Evolutionary conservation across 352 stramenopile species (phyloP), one percentile per base, ranked within the genome.

Genomic region (Phytophthora brassicae): DNA sequence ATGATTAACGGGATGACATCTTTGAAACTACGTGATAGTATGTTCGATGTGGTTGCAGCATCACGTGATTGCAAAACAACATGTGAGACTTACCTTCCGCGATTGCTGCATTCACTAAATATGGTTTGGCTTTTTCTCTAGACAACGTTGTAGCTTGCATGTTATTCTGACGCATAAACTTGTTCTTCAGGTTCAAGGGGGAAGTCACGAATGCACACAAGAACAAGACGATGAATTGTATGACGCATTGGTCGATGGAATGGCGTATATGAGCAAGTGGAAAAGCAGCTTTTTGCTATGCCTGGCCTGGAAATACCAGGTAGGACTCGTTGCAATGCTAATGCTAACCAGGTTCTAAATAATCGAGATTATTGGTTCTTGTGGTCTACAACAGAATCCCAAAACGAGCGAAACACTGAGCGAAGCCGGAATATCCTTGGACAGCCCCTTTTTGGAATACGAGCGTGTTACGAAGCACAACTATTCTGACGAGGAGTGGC

Each of bases 391-490:
- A 50, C 56, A 81, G 79, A 72, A 52, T 20, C 75, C 77, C 31
- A 77, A 64, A 51, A 63, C 55, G 12, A 74, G 69, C 23, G 64
- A 74, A 14, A 49, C 47, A 17, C 45, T 77, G 22, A 70, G 57
- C 12, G 56, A 74, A 28, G 54, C 66, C 23, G 66, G 64, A 14
- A 52, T 57, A 14, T 42, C 31, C 6, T 56, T 75, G 46, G 61
- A 75, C 22, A 81, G 61, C 17, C 67, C 75, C 1, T 78, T 68
- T 36, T 46, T 81, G 17, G 74, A 86, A 43, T 96, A 96, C 24
- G 85, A 90, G 64, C 77, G 73, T 2, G 76, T 87, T 14, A 79
- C 88, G 4, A 78, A 78, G 31, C 71, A 90, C 59, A 95, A 94
- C 46, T 95, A 89, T 48, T 79, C 70, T 0, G 38, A 48, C 1